These are phyloP conservation scores for Claviceps lovelessii DNA, from an alignment of 2,329 filamentous ascomycete species.

Conservation along the genomic window DNA sequence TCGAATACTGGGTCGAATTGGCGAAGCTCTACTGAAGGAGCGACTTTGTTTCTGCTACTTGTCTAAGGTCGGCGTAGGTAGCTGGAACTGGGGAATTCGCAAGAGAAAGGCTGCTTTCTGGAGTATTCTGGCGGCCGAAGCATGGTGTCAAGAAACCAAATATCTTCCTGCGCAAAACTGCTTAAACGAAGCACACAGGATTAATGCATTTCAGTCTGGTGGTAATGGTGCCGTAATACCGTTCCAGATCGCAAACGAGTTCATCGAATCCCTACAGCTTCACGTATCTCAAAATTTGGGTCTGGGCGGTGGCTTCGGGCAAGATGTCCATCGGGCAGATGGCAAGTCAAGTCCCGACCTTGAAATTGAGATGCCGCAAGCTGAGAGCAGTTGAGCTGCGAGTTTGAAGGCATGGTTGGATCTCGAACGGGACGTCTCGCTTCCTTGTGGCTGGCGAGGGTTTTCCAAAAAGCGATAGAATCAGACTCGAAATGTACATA, in stretches of 20 bases:
- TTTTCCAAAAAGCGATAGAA: not conserved
- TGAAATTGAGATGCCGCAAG: slow-evolving; percentile 18
- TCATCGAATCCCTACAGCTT: slow-evolving; percentile 37
- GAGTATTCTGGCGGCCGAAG: slow-evolving; percentile 69
- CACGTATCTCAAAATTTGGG: slow-evolving; percentile 34
- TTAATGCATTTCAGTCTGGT: slow-evolving; percentile 36
- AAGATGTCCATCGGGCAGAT: slow-evolving; percentile 23
- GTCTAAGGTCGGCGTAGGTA: slow-evolving; percentile 53
- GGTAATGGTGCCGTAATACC: slow-evolving; percentile 34
- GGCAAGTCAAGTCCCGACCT: slow-evolving; percentile 21
- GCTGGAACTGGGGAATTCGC: slow-evolving; percentile 54
- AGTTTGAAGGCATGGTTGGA: not conserved
- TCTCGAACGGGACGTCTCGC: not conserved
- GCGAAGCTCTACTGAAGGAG: slow-evolving; percentile 73
- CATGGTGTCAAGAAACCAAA: slow-evolving; percentile 68
- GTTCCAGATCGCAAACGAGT: slow-evolving; percentile 36
- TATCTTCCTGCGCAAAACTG: slow-evolving; percentile 65
- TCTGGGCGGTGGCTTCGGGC: slow-evolving; percentile 11
- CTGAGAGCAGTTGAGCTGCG: not conserved
- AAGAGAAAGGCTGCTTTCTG: slow-evolving; percentile 79
- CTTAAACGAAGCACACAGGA: slow-evolving; percentile 51
- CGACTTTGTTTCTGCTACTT: slow-evolving; percentile 74
- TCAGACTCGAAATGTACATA: not conserved
- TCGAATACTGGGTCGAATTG: slow-evolving; percentile 57
- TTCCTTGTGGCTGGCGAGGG: not conserved